Percentiles rank a stretch among this genome's conserved stretches.
Conservation (phyloP, 768 basidiomycete species). For the Tylopilus plumbeoviolaceoides region DNA sequence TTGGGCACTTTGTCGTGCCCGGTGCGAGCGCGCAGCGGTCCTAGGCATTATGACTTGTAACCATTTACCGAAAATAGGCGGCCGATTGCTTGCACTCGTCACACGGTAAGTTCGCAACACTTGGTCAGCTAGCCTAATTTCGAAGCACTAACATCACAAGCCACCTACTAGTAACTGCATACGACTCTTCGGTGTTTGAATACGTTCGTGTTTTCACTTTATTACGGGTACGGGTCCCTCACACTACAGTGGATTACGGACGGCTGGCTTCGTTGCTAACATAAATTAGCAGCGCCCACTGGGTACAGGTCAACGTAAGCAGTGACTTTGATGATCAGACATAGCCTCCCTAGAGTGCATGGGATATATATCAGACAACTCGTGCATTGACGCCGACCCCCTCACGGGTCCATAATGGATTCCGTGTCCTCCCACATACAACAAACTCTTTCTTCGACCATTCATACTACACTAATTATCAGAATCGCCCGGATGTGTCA, state of each 20-base stretch:
- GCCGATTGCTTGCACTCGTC: neutral
- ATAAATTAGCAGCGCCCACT: too few relatives aligned
- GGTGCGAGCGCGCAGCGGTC: neutral
- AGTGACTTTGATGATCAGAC: neutral
- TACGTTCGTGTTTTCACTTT: neutral
- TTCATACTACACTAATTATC: conserved; percentile 1
- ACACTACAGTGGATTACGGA: neutral
- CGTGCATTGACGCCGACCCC: neutral
- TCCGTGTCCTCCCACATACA: neutral
- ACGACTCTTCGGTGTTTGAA: neutral
- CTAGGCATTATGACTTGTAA: too few relatives aligned
- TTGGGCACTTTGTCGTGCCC: neutral
- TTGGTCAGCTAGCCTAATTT: too few relatives aligned
- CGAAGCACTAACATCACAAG: too few relatives aligned
- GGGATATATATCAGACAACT: neutral
- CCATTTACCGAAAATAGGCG: too few relatives aligned
- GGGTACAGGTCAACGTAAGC: neutral
- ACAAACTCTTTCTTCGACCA: neutral
- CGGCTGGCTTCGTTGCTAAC: neutral
- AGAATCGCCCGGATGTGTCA: conserved; percentile 7
- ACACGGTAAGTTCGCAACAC: too few relatives aligned
- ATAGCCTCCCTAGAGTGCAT: neutral
- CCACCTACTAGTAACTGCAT: too few relatives aligned
- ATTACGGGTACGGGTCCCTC: too few relatives aligned
- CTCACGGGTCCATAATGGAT: neutral